Conservation (phyloP, 495 filamentous ascomycete species). For the Clohesyomyces aquaticus region DNA sequence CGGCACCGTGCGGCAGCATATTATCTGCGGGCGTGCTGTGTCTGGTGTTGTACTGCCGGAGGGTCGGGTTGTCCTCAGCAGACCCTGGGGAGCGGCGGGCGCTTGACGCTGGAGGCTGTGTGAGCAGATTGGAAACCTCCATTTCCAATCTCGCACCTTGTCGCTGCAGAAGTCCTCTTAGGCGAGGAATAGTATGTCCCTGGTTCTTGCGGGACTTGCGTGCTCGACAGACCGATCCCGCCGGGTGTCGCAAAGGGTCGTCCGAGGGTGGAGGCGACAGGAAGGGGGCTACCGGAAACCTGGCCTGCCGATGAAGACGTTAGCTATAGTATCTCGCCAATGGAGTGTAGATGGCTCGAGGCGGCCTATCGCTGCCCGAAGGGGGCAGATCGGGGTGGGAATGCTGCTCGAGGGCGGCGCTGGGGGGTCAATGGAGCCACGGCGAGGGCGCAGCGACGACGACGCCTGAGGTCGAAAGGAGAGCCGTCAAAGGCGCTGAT, state of each 20-base stretch:
- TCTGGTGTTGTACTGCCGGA: slow-evolving; percentile 50
- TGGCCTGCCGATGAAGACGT: slow-evolving; percentile 6
- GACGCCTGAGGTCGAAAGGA: neutral
- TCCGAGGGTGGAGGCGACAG: slow-evolving; percentile 20
- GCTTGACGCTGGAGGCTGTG: slow-evolving; percentile 40
- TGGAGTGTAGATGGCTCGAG: slow-evolving; percentile 13
- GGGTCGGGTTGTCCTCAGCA: slow-evolving; percentile 7
- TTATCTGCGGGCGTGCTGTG: slow-evolving; percentile 20
- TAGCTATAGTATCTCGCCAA: slow-evolving; percentile 15
- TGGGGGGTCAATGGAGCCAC: slow-evolving; percentile 34
- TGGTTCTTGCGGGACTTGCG: no score
- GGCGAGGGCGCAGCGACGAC: slow-evolving; percentile 22
- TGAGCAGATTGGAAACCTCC: slow-evolving; percentile 53
- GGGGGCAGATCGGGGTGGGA: slow-evolving; percentile 4
- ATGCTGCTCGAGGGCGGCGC: slow-evolving; percentile 11
- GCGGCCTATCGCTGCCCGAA: slow-evolving; percentile 17
- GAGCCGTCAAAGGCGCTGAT: neutral
- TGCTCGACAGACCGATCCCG: slow-evolving; percentile 36
- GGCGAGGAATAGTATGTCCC: slow-evolving; percentile 21
- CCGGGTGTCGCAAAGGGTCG: slow-evolving; percentile 41
- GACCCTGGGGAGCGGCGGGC: slow-evolving; percentile 11
- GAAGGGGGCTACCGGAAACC: slow-evolving; percentile 11
- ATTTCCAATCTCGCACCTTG: slow-evolving; percentile 36
- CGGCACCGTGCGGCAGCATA: slow-evolving; percentile 16
- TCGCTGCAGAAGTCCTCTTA: slow-evolving; percentile 3